Percentiles rank a stretch among this genome's conserved stretches.
These are phyloP conservation scores for Gynochthodes officinalis DNA, from an alignment of 257 asterid genomes.

Conservation along the genomic window DNA sequence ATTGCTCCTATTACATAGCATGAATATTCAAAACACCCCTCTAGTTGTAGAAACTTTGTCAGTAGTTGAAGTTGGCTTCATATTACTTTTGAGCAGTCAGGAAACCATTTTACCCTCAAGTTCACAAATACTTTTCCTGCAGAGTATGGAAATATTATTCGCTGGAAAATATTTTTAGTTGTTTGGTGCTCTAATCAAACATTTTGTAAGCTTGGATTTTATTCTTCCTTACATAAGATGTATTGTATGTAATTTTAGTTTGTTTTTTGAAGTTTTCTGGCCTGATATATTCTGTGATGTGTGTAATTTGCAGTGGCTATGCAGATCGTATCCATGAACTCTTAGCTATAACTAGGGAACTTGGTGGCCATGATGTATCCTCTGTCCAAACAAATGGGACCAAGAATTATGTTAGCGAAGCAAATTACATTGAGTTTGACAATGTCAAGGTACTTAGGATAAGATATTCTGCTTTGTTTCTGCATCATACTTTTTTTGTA, in stretches of 20 bases:
- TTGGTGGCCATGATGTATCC: constrained; percentile 62
- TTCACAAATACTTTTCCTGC: background rate
- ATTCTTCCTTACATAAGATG: background rate
- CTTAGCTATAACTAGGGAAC: constrained; percentile 80
- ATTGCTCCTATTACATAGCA: background rate
- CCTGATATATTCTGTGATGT: constrained; percentile 9
- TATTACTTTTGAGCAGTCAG: background rate
- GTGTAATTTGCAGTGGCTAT: constrained; percentile 75
- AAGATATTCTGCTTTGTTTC: background rate
- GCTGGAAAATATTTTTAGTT: background rate
- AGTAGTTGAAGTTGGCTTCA: background rate
- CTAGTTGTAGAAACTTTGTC: background rate
- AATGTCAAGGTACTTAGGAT: constrained; percentile 64
- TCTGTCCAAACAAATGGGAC: constrained; percentile 69
- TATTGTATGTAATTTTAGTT: background rate
- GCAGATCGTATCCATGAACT: constrained; percentile 99
- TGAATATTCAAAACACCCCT: background rate
- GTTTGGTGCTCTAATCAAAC: background rate
- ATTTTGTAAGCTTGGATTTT: background rate
- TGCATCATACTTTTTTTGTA: background rate
- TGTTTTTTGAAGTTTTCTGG: background rate
- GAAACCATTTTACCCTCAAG: background rate
- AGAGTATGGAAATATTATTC: background rate
- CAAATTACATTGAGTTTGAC: constrained; percentile 91
- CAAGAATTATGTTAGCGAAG: constrained; percentile 88